Evolutionary conservation across 2,329 filamentous ascomycete species (phyloP).

Genomic region (Penicillium sclerotigenum): DNA sequence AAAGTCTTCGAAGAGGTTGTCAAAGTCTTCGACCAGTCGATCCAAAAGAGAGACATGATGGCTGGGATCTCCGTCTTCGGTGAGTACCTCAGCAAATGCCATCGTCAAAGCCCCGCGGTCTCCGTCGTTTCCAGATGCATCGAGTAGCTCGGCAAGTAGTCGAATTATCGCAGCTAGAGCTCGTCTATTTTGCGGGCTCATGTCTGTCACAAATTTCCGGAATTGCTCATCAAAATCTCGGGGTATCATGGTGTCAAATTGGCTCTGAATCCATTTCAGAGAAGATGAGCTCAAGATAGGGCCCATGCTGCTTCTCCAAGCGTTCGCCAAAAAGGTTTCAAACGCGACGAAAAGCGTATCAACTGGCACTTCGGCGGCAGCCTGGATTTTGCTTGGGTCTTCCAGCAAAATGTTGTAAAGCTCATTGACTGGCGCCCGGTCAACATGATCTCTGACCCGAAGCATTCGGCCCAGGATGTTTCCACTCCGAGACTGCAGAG

Average conservation of each 20-base stretch:
- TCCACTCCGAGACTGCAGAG: slow-evolving; percentile 79
- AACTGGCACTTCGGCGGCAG: slow-evolving; percentile 69
- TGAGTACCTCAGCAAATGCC: slow-evolving; percentile 82
- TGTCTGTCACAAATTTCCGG: slow-evolving; percentile 49
- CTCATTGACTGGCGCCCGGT: slow-evolving; percentile 80
- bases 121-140: slow-evolving; percentile 85
- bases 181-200: slow-evolving; percentile 61
- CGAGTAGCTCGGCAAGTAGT: slow-evolving; percentile 79
- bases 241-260: slow-evolving; percentile 43
- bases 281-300: slow-evolving; percentile 71
- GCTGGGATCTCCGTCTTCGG: slow-evolving; percentile 71
- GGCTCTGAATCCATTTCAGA: slow-evolving; percentile 67
- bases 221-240: slow-evolving; percentile 57
- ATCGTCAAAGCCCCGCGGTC: slow-evolving; percentile 84
- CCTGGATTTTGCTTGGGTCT: slow-evolving; percentile 72
- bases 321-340: slow-evolving; percentile 84
- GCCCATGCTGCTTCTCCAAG: slow-evolving; percentile 86
- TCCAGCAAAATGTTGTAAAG: slow-evolving; percentile 86
- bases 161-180: slow-evolving; percentile 82
- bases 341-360: slow-evolving; percentile 89
- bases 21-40: slow-evolving; percentile 82
- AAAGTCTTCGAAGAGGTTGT: slow-evolving; percentile 75
- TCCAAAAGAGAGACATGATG: slow-evolving; percentile 87
- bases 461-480: slow-evolving; percentile 78
- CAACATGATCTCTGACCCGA: slow-evolving; percentile 65